phyloP scores from a whole-genome alignment of 345 rosid species.

The Gossypium thurberi region DNA sequence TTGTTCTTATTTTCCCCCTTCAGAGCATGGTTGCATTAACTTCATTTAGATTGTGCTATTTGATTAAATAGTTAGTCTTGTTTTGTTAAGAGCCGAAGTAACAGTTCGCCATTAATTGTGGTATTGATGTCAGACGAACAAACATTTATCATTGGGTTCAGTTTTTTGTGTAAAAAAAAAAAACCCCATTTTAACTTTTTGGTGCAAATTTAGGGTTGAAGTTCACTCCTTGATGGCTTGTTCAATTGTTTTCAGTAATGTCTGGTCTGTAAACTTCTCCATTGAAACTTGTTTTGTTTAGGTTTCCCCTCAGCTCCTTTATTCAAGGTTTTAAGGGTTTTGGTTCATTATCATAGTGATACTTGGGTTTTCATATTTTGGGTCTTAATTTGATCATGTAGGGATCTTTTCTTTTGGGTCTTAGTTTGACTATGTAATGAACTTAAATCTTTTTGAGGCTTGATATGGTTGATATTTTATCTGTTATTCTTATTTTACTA shows the following conservation, averaged over 20 bases:
- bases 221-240: constrained; percentile 3
- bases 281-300: neutral
- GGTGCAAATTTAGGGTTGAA: neutral
- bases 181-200: neutral
- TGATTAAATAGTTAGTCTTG: constrained; percentile 1
- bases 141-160: neutral
- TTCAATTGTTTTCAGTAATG: neutral
- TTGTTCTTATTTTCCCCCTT: neutral
- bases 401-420: no score
- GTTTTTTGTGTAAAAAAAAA: neutral
- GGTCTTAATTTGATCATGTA: neutral
- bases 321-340: neutral
- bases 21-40: neutral
- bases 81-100: neutral
- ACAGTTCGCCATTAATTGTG: neutral
- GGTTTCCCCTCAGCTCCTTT: neutral
- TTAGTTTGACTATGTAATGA: neutral
- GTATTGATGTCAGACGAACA: neutral
- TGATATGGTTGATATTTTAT: neutral
- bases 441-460: neutral
- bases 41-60: neutral
- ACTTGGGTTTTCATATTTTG: neutral
- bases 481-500: neutral
- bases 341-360: neutral
- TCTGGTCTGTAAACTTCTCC: neutral